A percentile compares a stretch with the other conserved stretches of the same genome.
These are phyloP conservation scores for Alternaria triticimaculans DNA, from an alignment of 2,329 filamentous ascomycete species.

Conservation along the genomic window DNA sequence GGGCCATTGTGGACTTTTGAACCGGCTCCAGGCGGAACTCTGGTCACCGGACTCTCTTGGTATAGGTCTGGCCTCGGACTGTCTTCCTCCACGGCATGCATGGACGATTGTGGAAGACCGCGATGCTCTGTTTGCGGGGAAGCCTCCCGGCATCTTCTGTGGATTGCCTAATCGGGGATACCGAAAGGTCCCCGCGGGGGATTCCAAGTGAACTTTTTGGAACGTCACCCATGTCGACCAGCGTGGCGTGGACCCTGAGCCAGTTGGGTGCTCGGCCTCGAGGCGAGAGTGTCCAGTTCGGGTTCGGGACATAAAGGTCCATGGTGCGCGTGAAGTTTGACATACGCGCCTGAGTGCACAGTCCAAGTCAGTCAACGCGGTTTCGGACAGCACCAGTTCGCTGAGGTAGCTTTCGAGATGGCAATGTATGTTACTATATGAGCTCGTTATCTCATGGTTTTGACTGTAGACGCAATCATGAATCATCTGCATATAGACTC, in stretches of 20 bases:
- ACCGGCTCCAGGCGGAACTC: neutral
- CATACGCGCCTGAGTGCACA: neutral
- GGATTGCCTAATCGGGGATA: slow-evolving; percentile 18
- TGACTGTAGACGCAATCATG: neutral
- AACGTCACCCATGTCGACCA: slow-evolving; percentile 1
- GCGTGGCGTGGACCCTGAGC: neutral
- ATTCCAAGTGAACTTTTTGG: neutral
- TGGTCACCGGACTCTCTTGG: slow-evolving; percentile 8
- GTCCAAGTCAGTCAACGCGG: neutral
- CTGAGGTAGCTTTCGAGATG: neutral
- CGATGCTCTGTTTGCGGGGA: slow-evolving; percentile 24
- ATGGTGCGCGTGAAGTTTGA: neutral
- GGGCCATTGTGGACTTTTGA: slow-evolving; percentile 14
- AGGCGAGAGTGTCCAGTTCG: neutral
- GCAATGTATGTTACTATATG: neutral
- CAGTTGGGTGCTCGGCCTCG: neutral
- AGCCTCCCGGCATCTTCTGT: slow-evolving; percentile 14
- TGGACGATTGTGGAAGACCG: slow-evolving; percentile 10
- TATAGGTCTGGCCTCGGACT: slow-evolving; percentile 9
- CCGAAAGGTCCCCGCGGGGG: slow-evolving; percentile 13
- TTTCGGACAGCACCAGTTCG: neutral
- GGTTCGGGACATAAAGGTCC: neutral
- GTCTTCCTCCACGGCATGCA: slow-evolving; percentile 1
- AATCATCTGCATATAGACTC: neutral
- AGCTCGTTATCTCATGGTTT: neutral